Evolutionary conservation across 352 stramenopile genomes (phyloP).

Genomic region (Phytophthora pistaciae): DNA sequence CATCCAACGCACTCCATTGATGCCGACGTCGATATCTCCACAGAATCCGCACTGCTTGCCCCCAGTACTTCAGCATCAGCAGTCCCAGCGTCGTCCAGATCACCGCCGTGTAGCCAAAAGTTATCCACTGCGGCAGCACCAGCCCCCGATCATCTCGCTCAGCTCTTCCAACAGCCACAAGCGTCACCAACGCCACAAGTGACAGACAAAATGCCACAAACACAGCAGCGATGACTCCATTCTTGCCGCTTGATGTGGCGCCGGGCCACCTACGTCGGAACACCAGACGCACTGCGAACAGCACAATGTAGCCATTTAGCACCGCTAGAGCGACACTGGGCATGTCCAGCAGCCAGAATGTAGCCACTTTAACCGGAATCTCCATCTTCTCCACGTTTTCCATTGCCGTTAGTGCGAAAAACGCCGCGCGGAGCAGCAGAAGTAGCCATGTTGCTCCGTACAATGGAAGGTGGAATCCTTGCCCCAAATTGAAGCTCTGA

Average conservation of each 20-base stretch:
- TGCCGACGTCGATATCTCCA: slow-evolving; percentile 23
- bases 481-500: slow-evolving; percentile 28
- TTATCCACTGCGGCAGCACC: slow-evolving; percentile 24
- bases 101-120: slow-evolving; percentile 32
- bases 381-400: neutral
- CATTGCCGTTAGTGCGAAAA: slow-evolving; percentile 25
- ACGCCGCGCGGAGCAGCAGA: slow-evolving; percentile 32
- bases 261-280: slow-evolving; percentile 33
- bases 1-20: slow-evolving; percentile 6
- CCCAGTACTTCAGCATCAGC: slow-evolving; percentile 32
- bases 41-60: slow-evolving; percentile 26
- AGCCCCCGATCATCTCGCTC: slow-evolving; percentile 8
- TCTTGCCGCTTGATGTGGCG: neutral
- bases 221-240: slow-evolving; percentile 7
- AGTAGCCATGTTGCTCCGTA: slow-evolving; percentile 29
- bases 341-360: slow-evolving; percentile 49
- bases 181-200: slow-evolving; percentile 20
- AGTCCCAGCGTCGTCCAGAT: slow-evolving; percentile 34
- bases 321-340: slow-evolving; percentile 33
- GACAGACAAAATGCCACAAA: slow-evolving; percentile 29
- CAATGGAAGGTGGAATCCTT: slow-evolving; percentile 41
- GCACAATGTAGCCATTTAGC: slow-evolving; percentile 44
- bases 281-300: slow-evolving; percentile 39
- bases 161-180: slow-evolving; percentile 18
- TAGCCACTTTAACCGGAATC: slow-evolving; percentile 10